Conservation (phyloP, 2,329 filamentous ascomycete species). For the Beauveria scarabaeidicola region DNA sequence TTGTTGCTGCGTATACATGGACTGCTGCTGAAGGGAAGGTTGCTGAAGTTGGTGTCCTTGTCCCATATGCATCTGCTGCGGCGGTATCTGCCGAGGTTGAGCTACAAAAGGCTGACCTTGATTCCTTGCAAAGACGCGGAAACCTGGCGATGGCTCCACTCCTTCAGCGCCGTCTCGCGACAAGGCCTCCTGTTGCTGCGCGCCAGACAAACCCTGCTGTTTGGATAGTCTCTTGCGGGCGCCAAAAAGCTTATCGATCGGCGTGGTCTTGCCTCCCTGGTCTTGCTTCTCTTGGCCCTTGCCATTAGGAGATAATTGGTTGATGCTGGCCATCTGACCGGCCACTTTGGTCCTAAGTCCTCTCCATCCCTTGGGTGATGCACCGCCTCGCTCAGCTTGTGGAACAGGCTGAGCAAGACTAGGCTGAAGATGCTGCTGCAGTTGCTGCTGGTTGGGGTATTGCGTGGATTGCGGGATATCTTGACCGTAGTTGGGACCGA, state of each 20-base stretch:
- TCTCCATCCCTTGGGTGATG: slow-evolving; percentile 23
- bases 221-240: slow-evolving; percentile 26
- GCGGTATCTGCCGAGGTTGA: neutral
- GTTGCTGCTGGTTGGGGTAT: neutral
- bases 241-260: slow-evolving; percentile 21
- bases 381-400: neutral
- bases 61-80: neutral
- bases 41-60: neutral
- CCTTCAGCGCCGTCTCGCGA: neutral
- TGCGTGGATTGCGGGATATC: neutral
- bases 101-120: neutral
- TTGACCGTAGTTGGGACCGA: neutral
- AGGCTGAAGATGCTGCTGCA: neutral
- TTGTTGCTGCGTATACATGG: slow-evolving; percentile 3
- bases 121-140: neutral
- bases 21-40: slow-evolving; percentile 9
- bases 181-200: slow-evolving; percentile 4
- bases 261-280: slow-evolving; percentile 9
- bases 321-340: slow-evolving; percentile 19
- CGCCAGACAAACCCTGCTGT: slow-evolving; percentile 15
- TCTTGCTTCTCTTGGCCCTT: slow-evolving; percentile 2
- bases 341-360: slow-evolving; percentile 25
- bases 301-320: neutral
- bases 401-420: neutral
- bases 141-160: neutral